Evolutionary conservation across 441 rosid genomes (phyloP).

Genomic region (Pelargonium citronellum): DNA sequence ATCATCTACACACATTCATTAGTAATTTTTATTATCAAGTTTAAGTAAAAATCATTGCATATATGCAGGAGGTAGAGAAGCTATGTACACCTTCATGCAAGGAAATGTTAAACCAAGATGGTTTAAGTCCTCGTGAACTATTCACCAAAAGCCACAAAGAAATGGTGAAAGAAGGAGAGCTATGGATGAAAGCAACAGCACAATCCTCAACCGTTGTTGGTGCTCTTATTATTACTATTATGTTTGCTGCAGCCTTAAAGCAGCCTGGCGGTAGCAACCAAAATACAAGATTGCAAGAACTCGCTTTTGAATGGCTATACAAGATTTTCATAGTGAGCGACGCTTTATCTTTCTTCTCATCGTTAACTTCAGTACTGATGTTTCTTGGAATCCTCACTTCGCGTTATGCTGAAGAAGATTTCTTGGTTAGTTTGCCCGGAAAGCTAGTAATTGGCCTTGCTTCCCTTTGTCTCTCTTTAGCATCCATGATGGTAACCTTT

Average conservation of each 20-base stretch:
- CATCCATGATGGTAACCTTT: background rate
- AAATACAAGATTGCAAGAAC: background rate
- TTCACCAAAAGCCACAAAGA: background rate
- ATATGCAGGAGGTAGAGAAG: slow-evolving; percentile 2
- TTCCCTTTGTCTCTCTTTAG: background rate
- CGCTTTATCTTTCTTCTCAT: background rate
- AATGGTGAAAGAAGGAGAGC: background rate
- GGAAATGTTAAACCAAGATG: background rate
- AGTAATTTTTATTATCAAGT: no score
- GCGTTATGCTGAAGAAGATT: background rate
- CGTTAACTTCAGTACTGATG: background rate
- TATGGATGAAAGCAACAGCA: background rate
- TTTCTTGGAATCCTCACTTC: background rate
- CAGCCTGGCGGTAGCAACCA: background rate
- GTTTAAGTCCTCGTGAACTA: background rate
- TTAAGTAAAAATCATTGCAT: background rate
- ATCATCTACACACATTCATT: no score
- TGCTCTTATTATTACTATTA: background rate
- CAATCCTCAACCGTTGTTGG: background rate
- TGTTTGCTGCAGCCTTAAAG: background rate
- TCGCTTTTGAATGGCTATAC: background rate
- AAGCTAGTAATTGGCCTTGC: background rate
- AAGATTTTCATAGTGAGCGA: background rate
- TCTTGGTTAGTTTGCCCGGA: background rate
- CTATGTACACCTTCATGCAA: background rate